Conservation (phyloP, 202 grass and related monocot genomes). For the Bolboschoenoplectus hybrid region DNA sequence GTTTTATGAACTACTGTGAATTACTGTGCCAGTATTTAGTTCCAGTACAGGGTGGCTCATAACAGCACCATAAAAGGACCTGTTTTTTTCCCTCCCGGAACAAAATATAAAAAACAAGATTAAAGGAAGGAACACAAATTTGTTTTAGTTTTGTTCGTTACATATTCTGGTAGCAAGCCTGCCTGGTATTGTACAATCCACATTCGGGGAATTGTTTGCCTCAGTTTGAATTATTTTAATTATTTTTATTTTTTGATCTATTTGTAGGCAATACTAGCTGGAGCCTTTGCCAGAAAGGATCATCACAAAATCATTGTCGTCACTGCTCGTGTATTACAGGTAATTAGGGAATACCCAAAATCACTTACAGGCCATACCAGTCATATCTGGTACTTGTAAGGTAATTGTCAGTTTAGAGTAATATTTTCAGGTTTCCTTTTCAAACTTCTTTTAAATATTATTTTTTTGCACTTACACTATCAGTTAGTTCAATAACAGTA, state of each 20-base stretch:
- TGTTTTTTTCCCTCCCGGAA: neutral
- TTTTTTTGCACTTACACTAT: neutral
- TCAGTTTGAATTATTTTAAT: neutral
- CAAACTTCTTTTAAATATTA: neutral
- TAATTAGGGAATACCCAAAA: constrained; percentile 21
- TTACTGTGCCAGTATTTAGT: constrained; percentile 1
- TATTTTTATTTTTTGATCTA: neutral
- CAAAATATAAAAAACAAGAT: neutral
- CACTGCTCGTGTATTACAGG: constrained; percentile 87
- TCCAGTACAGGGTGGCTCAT: neutral
- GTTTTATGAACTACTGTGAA: neutral
- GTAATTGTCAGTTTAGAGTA: neutral
- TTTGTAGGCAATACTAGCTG: constrained; percentile 86
- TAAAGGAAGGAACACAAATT: neutral
- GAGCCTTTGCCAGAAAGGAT: constrained; percentile 77
- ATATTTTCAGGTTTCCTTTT: neutral
- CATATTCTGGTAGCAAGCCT: neutral
- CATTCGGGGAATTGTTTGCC: neutral
- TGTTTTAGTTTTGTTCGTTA: neutral
- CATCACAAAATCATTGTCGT: constrained; percentile 57
- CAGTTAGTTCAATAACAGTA: neutral
- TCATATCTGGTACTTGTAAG: neutral
- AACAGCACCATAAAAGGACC: neutral
- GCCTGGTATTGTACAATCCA: neutral
- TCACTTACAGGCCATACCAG: neutral